Base-by-base conservation (phyloP, 345 rosid genomes). In the Turritis glabra region DNA sequence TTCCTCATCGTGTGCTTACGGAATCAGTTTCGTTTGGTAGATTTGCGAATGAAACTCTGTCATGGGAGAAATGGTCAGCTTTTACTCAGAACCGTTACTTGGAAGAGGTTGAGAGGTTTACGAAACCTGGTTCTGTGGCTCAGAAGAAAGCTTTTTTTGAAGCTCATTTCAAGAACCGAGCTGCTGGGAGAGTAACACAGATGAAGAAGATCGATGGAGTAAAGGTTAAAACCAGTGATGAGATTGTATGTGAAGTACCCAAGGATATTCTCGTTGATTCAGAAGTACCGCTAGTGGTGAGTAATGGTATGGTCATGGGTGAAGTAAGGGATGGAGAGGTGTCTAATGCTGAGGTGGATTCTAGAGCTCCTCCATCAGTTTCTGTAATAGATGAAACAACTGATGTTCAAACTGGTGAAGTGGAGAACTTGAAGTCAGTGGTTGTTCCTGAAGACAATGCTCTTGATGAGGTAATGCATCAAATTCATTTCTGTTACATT, bases 61-160 rank as follows among this genome's bases (percentile, higher is more conserved):
- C 85, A 40, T 92, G 97, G 99, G 97, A 82, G 83, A 91, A 86
- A 68, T 92, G 95, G 95, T 95, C 99, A 68, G 76, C 96, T 40
- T 95, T 95, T 69, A 86, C 96, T 69, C 92, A 89, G 83, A 95
- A 95, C 26, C 96, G 89, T 46, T 86, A 90, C 83, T 73, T 90
- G 71, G 98, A 95, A 78, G 99, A 95, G 78, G 92, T 85, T 2
- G 90, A 92, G 86, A 90, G 81, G 72, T 85, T 82, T 54, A 85
- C 96, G 2, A 90, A 82, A 76, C 96, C 96, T 29, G 99, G 99
- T 35, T 82, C 94, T 73, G 98, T 95, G 62, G 99, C 99, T 26
- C 79, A 87, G 82, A 95, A 84, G 92, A 92, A 77, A 75, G 98
- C 98, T 5, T 92, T 77, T 58, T 95, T 95, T 53, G 99, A 95